These are phyloP conservation scores for Cyberlindnera americana DNA, from an alignment of 805 yeast genomes.

Conservation along the genomic window DNA sequence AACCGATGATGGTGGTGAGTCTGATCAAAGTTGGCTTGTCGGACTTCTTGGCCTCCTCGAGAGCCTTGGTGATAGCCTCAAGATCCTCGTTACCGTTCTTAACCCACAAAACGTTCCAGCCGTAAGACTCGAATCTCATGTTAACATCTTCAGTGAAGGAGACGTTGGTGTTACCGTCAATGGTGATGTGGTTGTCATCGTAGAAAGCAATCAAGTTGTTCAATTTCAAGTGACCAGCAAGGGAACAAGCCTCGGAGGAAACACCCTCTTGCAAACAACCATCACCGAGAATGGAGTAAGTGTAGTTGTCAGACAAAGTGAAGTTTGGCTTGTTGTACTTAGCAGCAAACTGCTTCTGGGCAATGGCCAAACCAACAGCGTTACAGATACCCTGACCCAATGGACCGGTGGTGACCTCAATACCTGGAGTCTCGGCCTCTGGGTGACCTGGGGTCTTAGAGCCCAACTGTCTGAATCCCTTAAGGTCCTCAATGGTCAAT, in stretches of 20 bases:
- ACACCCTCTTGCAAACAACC: slow-evolving; percentile 99
- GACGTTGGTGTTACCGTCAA: slow-evolving; percentile 86
- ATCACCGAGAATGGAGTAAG: slow-evolving; percentile 86
- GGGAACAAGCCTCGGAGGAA: slow-evolving; percentile 86
- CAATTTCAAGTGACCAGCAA: slow-evolving; percentile 94
- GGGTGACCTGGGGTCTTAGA: slow-evolving; percentile 99
- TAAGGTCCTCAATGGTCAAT: slow-evolving; percentile 77
- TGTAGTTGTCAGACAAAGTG: slow-evolving; percentile 68
- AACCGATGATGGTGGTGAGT: slow-evolving; percentile 90
- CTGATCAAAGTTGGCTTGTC: slow-evolving; percentile 90
- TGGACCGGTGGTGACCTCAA: slow-evolving; percentile 98
- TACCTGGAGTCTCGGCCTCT: slow-evolving; percentile 86
- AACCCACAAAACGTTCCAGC: slow-evolving; percentile 85
- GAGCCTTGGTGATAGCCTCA: slow-evolving; percentile 65
- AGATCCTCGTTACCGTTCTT: slow-evolving; percentile 78
- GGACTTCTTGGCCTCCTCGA: slow-evolving; percentile 75
- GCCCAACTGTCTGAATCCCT: slow-evolving; percentile 82
- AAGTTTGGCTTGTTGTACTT: slow-evolving; percentile 86
- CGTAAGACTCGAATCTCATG: slow-evolving; percentile 84
- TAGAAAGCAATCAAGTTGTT: slow-evolving; percentile 91
- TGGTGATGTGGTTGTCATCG: slow-evolving; percentile 96
- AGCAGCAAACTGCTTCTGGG: slow-evolving; percentile 89
- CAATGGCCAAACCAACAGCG: slow-evolving; percentile 96
- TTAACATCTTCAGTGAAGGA: slow-evolving; percentile 93
- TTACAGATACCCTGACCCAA: slow-evolving; percentile 96